Base-by-base conservation (phyloP, 495 filamentous ascomycete genomes). In the Lophiostoma macrostomum region DNA sequence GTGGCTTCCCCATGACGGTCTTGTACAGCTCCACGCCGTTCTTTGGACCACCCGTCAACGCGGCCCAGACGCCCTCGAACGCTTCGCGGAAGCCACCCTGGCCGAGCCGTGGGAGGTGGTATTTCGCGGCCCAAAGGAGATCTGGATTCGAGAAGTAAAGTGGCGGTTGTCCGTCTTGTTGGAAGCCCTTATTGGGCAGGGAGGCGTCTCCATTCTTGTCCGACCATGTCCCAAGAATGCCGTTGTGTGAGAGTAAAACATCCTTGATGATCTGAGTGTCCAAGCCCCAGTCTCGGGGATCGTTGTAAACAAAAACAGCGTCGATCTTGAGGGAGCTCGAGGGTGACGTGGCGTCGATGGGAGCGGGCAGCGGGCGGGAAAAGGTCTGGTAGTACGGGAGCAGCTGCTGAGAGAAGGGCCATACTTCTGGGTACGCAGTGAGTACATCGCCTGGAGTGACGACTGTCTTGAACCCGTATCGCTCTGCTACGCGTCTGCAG, bases 241-340 rank as follows among this genome's bases (percentile, higher is more conserved):
- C 93, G 13, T 72, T 53, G 4, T 76, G 74, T 2, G 90, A 95
- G 31, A 93, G 74, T 2, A 96, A 76, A 5, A 95, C 64, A 68
- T 98, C 93, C 47, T 83, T 58, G 35, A 96, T 81, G 50, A 98
- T 60, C 61, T 91, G 87, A 5, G 80, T 79, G 67, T 95, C 88
- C n/a, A 93, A 76, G 6, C 81, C 90, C 91, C 91, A 96, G 74
- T 96, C 91, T 22, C 93, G 80, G 10, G 93, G 88, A 69, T 95
- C 89, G 67, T 91, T 88, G 73, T 85, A 95, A 27, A 96, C 83
- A 64, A 96, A 82, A 39, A 98, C 80, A 14, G 90, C 89, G 64
- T 88, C 84, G 60, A 96, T 80, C 55, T 87, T 85, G 31, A 90
- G 72, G 27, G 76, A 71, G 13, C 70, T 71, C 0, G 65, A 57